Evolutionary conservation across 305 asterid species (phyloP), one percentile per base, ranked within the genome.

Genomic region (Salvia sclarea): DNA sequence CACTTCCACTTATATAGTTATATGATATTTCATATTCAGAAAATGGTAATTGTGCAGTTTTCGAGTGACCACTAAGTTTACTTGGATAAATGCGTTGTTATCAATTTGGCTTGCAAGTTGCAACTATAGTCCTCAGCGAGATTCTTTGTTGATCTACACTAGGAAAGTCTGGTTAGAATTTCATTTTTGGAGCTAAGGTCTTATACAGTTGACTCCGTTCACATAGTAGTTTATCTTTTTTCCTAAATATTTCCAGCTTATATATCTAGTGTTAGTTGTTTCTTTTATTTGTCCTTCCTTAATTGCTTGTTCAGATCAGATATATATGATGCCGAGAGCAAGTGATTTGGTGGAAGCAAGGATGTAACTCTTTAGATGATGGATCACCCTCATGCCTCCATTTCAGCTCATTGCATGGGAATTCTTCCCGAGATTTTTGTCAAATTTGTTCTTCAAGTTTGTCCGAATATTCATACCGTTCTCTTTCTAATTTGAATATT

Each of bases 301-400:
- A 37, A 8, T 8, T 37, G 43, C 13, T 35, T 75, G 68, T 63
- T 55, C 24, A 75, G 75, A 64, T 37, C 72, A 2, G 75, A 75
- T 48, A 20, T 75, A 17, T 75, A 75, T 4, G 79, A 75, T 37
- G 20, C 28, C n/a, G 75, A 69, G 71, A 75, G 79, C 72, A 75
- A 75, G 63, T 75, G 68, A 75, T 17, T 5, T 8, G 68, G 64
- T 30, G 49, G 47, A 22, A 17, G 6, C 16, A 37, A 56, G 59
- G 63, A 45, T 13, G 58, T 68, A 28, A 57, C 43, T 37, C 3
- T 37, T 37, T 37, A 10, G 43, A 37, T 37, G 43, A 37, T 8
- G 13, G 43, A 37, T 37, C 1, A 13, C 13, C 13, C 10, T 8
- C 13, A 37, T 37, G 43, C 13, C 43, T 37, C 13, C 12, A 37